Evolutionary conservation across 768 basidiomycete species (phyloP), one percentile per base, ranked within the genome.

Genomic region (Amanita pallidorosea): DNA sequence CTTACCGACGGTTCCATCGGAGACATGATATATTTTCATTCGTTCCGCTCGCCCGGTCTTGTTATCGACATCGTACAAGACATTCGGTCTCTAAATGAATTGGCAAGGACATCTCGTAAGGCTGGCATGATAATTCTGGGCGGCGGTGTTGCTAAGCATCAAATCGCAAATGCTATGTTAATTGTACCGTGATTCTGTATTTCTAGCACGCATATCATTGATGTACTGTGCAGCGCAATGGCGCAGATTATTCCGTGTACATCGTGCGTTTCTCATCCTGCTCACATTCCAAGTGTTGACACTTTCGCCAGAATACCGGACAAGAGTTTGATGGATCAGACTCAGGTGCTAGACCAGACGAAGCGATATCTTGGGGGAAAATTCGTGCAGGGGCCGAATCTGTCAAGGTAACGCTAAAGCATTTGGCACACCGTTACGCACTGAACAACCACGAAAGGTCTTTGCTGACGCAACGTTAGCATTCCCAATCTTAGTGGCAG

Each of bases 241-340:
- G 96, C 7, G 96, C 96, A 7, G 96, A 99, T 65, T 98, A 80
- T 59, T 90, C 95, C 2, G 95, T 99, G 11, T 99, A 85, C 63
- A 94, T 99, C 56, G 88, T 88, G 57, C 55, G 85, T 65, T 25
- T 11, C 5, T 20, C 22, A 5, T 25, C 18, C 40, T 51, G 13
- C 17, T 43, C 33, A 12, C 42, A 29, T 27, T 22, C 5, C 23
- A 46, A n/a, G 11, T 27, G 17, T 47, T 41, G 33, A 20, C 2
- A 49, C 31, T 31, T 38, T 23, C 54, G 49, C 70, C 55, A 91
- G 88, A 99, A 98, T 61, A 99, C 96, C 2, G 96, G 95, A 0
- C 93, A 99, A 71, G 96, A 99, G 70, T 99, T 96, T 57, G 96
- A 99, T 63, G 96, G 96, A 2, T 97, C 93, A 7, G 95, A 98